These are phyloP conservation scores for Penicillium cinerascens DNA, from an alignment of 495 filamentous ascomycete genomes.

Conservation along the genomic window DNA sequence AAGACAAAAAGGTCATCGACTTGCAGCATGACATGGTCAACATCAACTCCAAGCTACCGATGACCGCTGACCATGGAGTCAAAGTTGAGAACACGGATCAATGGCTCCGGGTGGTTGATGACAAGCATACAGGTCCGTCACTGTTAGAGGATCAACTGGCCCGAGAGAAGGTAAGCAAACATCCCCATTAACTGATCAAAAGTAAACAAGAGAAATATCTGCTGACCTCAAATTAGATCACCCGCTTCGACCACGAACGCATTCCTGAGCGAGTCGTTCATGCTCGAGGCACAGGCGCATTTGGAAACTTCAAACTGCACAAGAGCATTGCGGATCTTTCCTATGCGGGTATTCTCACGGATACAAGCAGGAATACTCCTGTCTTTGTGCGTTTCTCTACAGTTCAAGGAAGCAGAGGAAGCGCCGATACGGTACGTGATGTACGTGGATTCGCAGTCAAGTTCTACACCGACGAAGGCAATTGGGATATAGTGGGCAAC, in stretches of 20 bases:
- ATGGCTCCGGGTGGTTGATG: too few species aligned
- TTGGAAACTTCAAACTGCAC: slow-evolving; percentile 74
- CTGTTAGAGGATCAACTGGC: too few species aligned
- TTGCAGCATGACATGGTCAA: too few species aligned
- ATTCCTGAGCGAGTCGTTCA: slow-evolving; percentile 90
- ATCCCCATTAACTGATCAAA: too few species aligned
- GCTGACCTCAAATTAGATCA: slow-evolving; percentile 65
- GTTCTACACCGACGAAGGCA: slow-evolving; percentile 57
- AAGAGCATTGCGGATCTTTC: slow-evolving; percentile 69
- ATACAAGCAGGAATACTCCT: slow-evolving; percentile 74
- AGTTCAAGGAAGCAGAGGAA: slow-evolving; percentile 71
- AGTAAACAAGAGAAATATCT: too few species aligned
- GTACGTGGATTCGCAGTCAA: slow-evolving; percentile 80
- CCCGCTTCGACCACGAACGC: slow-evolving; percentile 80
- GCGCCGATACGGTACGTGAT: slow-evolving; percentile 76
- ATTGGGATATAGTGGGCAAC: slow-evolving; percentile 73
- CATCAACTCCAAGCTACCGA: too few species aligned
- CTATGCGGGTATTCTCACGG: slow-evolving; percentile 68
- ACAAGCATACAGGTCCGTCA: too few species aligned
- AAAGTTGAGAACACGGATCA: too few species aligned
- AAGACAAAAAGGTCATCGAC: too few species aligned
- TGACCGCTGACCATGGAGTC: too few species aligned
- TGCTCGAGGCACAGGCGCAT: slow-evolving; percentile 78
- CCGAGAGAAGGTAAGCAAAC: too few species aligned
- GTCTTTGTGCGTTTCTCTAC: slow-evolving; percentile 82